Evolutionary conservation across 2,329 filamentous ascomycete species (phyloP), one percentile per base, ranked within the genome.

Genomic region (Aureobasidium sp.): DNA sequence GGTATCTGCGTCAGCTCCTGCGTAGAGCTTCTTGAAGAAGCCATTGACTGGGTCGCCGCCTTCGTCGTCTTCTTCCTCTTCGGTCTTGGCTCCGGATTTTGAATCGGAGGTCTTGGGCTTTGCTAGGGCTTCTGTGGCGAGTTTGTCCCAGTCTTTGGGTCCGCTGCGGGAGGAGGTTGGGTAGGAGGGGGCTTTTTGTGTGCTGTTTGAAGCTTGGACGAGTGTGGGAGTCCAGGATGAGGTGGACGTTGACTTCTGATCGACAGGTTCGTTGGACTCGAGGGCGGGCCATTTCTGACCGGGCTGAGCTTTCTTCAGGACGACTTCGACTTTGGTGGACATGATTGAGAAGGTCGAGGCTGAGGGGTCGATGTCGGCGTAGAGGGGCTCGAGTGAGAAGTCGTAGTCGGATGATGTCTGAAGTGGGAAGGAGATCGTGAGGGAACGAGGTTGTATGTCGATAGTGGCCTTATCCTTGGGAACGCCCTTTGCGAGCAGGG

Each of bases 21-120:
- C 85, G 77, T 93, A 97, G 1, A 99, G 79, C 70, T 88, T 87
- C 80, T 95, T 94, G 80, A 99, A 99, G 77, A 97, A 97, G 12
- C 75, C 72, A 68, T 95, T 88, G 9, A 91, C 85, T 31, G 88
- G 84, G 63, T 87, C 85, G 1, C 80, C 82, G 25, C 76, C 64
- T 6, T 79, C 78, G 31, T 78, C 75, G n/a, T 83, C 80, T 14
- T 82, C 85, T 0, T 84, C 80, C 34, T 76, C 75, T 11, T 71
- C 80, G 0, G 79, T 78, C 47, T 67, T 36, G 64, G 63, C 45
- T 67, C 64, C 44, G 66, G 63, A 37, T 63, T 72, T 66, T 61
- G 70, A 64, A 34, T 67, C 62, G 61, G 69, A 29, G 7, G 37
- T 45, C 12, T 34, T 34, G 22, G 53, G 34, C 25, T 57, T 45